Evolutionary conservation across 768 basidiomycete species (phyloP), one percentile per base, ranked within the genome.

Genomic region (Leccinellum rugosiceps): DNA sequence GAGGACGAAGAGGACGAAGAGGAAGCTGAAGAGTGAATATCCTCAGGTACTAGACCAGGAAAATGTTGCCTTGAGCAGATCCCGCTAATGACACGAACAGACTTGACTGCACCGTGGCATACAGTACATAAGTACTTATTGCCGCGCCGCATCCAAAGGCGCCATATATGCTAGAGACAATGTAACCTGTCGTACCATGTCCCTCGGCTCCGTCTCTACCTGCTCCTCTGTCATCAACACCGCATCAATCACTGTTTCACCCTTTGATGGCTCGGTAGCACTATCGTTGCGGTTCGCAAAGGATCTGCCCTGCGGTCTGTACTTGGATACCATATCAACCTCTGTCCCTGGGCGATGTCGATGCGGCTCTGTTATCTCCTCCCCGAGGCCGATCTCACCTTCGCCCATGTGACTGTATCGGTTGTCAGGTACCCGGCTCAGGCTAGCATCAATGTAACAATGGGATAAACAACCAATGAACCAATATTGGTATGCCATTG

Each of bases 231-330:
- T 63, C 71, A 80, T 75, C 17, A 86, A 68, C 60, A 84, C 72
- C 4, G 78, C 79, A 64, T 86, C 83, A 19, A 83, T 76, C 65
- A 78, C 67, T 1, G 83, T 31, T 31, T 10, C 84, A 0, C 84
- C 82, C 38, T 76, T 69, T 0, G 83, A 83, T 0, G 85, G 83
- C 57, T 84, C 71, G 61, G 85, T 77, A 0, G 83, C 81, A 53
- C 84, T 83, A 74, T 65, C 17, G 66, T 68, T 1, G 82, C 83
- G 7, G 80, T 80, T 45, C 74, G 73, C 25, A 80, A 64, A 13
- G 83, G 83, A 55, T 84, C 76, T 0, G 68, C 68, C 28, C 73
- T 66, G 1, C 74, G 75, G 44, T 74, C 65, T 6, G 63, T 59
- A 59, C 63, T 49, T 55, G 70, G n/a, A n/a, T n/a, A n/a, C n/a